Evolutionary conservation across 352 stramenopile genomes (phyloP).

Genomic region (Phytophthora cajani): DNA sequence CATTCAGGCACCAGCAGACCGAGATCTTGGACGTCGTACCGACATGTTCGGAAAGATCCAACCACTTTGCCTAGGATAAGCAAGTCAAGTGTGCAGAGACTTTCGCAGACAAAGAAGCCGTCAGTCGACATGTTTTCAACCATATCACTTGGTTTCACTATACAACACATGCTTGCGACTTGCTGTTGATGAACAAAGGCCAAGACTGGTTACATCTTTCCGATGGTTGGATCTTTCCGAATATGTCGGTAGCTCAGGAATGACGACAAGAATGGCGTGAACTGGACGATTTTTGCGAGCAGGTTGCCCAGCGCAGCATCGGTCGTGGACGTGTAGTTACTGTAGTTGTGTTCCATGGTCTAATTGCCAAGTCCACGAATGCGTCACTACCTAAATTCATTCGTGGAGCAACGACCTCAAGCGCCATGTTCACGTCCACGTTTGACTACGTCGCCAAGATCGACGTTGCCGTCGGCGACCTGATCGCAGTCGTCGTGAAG

Average conservation of each 20-base stretch:
- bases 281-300: background rate
- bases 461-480: slow-evolving; percentile 5
- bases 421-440: background rate
- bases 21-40: slow-evolving; percentile 17
- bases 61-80: too few species aligned
- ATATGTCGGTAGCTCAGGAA: slow-evolving; percentile 1
- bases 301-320: slow-evolving; percentile 9
- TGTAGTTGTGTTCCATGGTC: background rate
- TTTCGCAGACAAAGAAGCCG: too few species aligned
- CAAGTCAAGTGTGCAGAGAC: too few species aligned
- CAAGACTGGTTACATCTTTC: too few species aligned
- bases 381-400: background rate
- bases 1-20: slow-evolving; percentile 23
- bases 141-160: too few species aligned
- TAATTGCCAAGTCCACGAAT: background rate
- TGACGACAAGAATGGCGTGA: slow-evolving; percentile 1
- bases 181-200: too few species aligned
- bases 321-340: slow-evolving; percentile 3
- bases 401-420: background rate
- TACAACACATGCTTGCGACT: too few species aligned
- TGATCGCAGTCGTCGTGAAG: slow-evolving; percentile 4
- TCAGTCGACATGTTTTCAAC: too few species aligned
- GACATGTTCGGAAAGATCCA: too few species aligned
- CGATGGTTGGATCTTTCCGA: too few species aligned
- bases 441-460: slow-evolving; percentile 9